Percentiles rank a stretch among this genome's conserved stretches.
phyloP scores from a whole-genome alignment of 495 filamentous ascomycete species.

The Annulohypoxylon bovei region DNA sequence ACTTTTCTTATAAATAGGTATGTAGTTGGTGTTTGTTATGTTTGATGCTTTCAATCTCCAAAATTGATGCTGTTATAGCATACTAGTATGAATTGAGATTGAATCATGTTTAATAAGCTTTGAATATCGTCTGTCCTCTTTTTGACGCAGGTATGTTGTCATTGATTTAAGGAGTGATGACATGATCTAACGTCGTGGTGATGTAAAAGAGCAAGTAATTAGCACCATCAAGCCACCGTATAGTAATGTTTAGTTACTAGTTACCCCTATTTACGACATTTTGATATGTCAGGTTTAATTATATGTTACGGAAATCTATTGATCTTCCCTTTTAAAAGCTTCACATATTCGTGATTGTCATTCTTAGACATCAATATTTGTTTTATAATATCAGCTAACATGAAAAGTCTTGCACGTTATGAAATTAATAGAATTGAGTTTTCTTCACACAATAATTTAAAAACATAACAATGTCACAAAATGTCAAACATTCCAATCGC shows the following conservation, averaged over 20 bases:
- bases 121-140: neutral
- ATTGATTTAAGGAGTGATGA: neutral
- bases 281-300: too few relatives aligned
- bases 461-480: neutral
- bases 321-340: too few relatives aligned
- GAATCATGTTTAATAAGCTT: neutral
- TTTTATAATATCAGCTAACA: too few relatives aligned
- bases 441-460: too few relatives aligned
- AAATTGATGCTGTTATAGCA: neutral
- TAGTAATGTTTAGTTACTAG: neutral
- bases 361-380: too few relatives aligned
- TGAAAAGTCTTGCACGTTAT: too few relatives aligned
- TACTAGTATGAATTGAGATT: neutral
- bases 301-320: too few relatives aligned
- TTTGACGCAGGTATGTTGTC: slow-evolving; percentile 11
- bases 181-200: neutral
- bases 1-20: neutral
- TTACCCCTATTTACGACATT: neutral
- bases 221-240: neutral
- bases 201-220: neutral
- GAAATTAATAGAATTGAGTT: too few relatives aligned
- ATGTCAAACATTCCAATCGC: neutral
- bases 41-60: neutral
- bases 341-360: too few relatives aligned
- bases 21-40: neutral